phyloP scores from a whole-genome alignment of 1,139 yeast genomes.

The Hyphopichia burtonii region DNA sequence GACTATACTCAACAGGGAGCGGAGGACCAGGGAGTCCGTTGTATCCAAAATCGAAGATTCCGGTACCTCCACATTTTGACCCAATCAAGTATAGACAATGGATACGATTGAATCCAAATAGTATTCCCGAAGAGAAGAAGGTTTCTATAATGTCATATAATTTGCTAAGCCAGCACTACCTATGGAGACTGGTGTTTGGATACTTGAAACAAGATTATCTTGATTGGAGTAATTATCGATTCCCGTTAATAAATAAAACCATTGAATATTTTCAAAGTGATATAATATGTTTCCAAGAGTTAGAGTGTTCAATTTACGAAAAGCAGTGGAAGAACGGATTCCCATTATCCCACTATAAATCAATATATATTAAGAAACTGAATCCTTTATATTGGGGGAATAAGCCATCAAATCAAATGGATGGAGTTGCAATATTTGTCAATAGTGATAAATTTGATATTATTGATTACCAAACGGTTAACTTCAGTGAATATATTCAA shows the following conservation, averaged over 20 bases:
- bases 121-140: constrained; percentile 5
- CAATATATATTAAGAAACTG: constrained; percentile 48
- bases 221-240: constrained; percentile 47
- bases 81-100: constrained; percentile 23
- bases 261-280: constrained; percentile 45
- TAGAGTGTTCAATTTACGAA: constrained; percentile 49
- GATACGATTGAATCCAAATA: constrained; percentile 12
- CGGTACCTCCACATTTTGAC: constrained; percentile 14
- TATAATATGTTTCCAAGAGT: constrained; percentile 61
- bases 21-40: constrained; percentile 1
- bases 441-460: constrained; percentile 46
- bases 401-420: constrained; percentile 43
- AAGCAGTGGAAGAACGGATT: constrained; percentile 38
- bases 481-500: constrained; percentile 37
- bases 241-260: constrained; percentile 40
- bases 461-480: constrained; percentile 38
- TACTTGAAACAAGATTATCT: constrained; percentile 45
- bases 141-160: constrained; percentile 49
- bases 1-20: background rate
- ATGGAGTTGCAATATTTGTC: constrained; percentile 57
- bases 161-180: constrained; percentile 52
- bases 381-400: constrained; percentile 51
- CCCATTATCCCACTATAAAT: constrained; percentile 34
- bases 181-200: constrained; percentile 56
- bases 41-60: constrained; percentile 1